Evolutionary conservation across 106 monocot species (phyloP).

Genomic region (Phalaenopsis aphrodite): DNA sequence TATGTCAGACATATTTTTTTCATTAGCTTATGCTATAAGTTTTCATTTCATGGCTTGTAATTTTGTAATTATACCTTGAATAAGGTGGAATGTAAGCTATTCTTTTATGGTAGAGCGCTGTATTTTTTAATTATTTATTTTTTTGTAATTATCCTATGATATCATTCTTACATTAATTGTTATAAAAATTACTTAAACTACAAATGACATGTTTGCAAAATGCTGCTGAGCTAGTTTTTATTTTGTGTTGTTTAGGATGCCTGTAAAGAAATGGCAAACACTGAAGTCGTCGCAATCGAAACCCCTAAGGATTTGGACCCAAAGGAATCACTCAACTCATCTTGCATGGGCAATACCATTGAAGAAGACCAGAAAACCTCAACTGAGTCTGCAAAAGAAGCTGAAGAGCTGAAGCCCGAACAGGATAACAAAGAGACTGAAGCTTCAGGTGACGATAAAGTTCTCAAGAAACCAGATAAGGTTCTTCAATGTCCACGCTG

Average conservation of each 20-base stretch:
- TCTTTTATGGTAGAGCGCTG: no score
- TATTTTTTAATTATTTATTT: no score
- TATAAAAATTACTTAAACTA: no score
- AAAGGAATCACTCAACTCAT: conserved; percentile 10
- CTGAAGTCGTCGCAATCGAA: conserved; percentile 14
- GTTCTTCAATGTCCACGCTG: conserved; percentile 92
- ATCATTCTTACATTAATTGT: no score
- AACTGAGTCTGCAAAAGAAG: conserved; percentile 19
- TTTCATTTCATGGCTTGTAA: no score
- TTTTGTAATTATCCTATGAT: no score
- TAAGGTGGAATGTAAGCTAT: no score
- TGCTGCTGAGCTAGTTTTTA: neutral
- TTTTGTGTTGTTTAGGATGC: conserved; percentile 33
- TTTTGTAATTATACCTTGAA: no score
- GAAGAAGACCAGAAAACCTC: conserved; percentile 18
- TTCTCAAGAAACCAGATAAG: conserved; percentile 91
- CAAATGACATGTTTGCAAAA: neutral
- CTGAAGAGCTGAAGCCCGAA: conserved; percentile 21
- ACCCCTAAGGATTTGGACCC: conserved; percentile 16
- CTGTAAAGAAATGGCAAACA: conserved; percentile 17
- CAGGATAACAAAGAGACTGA: conserved; percentile 33
- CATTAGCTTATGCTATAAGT: no score
- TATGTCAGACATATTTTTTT: no score
- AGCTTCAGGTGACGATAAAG: conserved; percentile 42
- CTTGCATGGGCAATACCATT: conserved; percentile 14